phyloP scores from a whole-genome alignment of 192 early-diverging fungal genomes.

The Entophlyctis luteolus region DNA sequence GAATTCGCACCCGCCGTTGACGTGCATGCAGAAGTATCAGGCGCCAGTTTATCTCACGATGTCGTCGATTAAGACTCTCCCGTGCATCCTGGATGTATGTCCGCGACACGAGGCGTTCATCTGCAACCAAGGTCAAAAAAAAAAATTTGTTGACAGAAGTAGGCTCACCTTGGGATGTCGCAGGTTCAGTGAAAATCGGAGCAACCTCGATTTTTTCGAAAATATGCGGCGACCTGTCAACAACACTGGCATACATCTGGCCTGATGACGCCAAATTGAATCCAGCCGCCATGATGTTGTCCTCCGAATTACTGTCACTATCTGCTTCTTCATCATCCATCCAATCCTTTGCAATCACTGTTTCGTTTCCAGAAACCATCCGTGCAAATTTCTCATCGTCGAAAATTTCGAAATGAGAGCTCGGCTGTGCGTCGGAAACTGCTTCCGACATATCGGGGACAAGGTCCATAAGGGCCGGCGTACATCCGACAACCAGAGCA shows the following conservation, averaged over 20 bases:
- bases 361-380: not conserved
- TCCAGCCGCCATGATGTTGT: not conserved
- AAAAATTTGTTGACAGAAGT: not conserved
- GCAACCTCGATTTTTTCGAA: constrained; percentile 47
- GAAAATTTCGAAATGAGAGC: not conserved
- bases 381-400: not conserved
- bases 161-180: not conserved
- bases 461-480: constrained; percentile 24
- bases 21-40: constrained; percentile 12
- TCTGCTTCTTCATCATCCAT: not conserved
- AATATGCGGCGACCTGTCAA: constrained; percentile 35
- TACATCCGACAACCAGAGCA: constrained; percentile 32
- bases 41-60: constrained; percentile 34
- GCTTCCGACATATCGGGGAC: not conserved
- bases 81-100: constrained; percentile 28
- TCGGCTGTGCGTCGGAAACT: not conserved
- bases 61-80: constrained; percentile 17
- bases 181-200: constrained; percentile 5
- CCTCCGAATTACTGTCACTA: not conserved
- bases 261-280: not conserved
- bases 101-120: not conserved
- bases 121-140: no score
- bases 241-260: constrained; percentile 26
- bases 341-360: not conserved
- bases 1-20: not conserved